Evolutionary conservation across 2,329 filamentous ascomycete genomes (phyloP), one percentile per base, ranked within the genome.

Genomic region (Sporothrix dimorphospora): DNA sequence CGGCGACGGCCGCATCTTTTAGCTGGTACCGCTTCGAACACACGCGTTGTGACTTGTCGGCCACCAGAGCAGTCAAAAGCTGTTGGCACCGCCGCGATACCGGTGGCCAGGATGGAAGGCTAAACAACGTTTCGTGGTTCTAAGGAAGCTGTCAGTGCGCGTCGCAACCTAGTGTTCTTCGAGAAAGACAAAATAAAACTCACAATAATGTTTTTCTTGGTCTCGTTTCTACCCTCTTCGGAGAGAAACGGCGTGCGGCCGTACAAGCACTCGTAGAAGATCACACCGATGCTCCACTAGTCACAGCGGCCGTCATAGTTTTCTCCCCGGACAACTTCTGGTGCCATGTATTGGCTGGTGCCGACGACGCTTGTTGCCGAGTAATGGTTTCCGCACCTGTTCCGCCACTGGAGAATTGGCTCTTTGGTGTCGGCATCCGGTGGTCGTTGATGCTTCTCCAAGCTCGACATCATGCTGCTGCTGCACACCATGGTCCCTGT

Each of bases 271-370:
- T 98, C 95, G 78, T 93, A 98, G 72, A 98, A 82, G 78, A 98
- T 98, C 78, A 98, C 90, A 70, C 94, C 95, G 76, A 98, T 89
- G 81, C 94, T 98, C 95, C 93, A 98, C 94, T 88, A 98, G 81
- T 98, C 95, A 81, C 95, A 98, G 78, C 95, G 88, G 40, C 93
- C 95, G 81, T 98, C 96, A 80, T 98, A 98, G 49, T 87, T 83
- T 66, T 94, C 88, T 38, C 94, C 93, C 75, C 88, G 85, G 72
- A 98, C 91, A 21, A 98, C 93, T 83, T 98, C 96, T 1, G 95
- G 95, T 0, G 96, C 95, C 96, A 98, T 98, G 83, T 98, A 98
- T 79, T 98, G 95, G 79, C 94, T 97, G 2, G 96, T 98, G 2
- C 95, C 95, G 12, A 98, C 95, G 0, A 97, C 90, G 61, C 94